phyloP scores from a whole-genome alignment of 2,329 filamentous ascomycete species.

The Colletotrichum higginsianum region DNA sequence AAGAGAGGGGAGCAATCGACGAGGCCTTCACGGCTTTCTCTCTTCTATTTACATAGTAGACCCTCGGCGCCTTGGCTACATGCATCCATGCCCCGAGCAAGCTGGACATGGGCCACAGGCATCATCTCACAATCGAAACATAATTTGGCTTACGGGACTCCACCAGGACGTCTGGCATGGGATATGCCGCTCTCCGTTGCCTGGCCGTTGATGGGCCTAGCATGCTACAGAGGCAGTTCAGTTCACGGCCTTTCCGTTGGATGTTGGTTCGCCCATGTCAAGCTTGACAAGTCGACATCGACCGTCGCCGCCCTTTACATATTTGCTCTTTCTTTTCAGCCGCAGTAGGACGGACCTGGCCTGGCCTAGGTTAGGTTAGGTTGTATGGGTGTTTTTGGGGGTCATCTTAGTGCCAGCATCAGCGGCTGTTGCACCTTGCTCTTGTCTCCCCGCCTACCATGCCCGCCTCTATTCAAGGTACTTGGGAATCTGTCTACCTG shows the following conservation, averaged over 20 bases:
- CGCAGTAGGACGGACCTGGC: background rate
- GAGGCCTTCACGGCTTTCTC: slow-evolving; percentile 1
- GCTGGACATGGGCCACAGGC: background rate
- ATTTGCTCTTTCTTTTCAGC: background rate
- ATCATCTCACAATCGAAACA: background rate
- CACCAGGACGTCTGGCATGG: background rate
- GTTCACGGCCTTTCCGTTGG: background rate
- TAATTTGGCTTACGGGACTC: background rate
- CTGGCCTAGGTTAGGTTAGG: background rate
- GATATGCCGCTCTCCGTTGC: background rate
- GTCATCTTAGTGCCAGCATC: background rate
- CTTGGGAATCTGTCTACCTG: background rate
- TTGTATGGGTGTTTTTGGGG: background rate
- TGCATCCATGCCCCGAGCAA: background rate
- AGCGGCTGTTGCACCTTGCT: slow-evolving; percentile 10
- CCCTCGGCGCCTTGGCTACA: background rate
- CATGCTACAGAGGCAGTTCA: slow-evolving; percentile 17
- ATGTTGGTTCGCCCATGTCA: background rate
- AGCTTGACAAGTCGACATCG: slow-evolving; percentile 8
- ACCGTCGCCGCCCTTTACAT: too few relatives aligned
- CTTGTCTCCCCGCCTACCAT: background rate
- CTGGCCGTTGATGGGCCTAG: slow-evolving; percentile 1
- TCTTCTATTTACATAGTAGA: background rate
- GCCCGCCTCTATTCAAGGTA: too few relatives aligned
- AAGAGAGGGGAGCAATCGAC: slow-evolving; percentile 5